phyloP scores from a whole-genome alignment of 306 rosid genomes.

The Sicyos baderoa region DNA sequence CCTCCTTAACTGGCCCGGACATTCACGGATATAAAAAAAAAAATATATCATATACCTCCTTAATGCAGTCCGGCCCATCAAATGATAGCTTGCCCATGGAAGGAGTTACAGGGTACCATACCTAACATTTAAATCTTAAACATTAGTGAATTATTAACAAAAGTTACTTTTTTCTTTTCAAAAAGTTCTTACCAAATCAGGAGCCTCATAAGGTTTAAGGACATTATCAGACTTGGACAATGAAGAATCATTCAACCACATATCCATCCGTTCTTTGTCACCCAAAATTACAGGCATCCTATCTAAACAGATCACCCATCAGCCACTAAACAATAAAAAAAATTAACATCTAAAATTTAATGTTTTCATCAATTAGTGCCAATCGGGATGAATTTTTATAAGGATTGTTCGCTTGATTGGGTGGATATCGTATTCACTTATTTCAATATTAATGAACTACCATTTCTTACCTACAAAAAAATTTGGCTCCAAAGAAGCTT shows the following conservation, averaged over 20 bases:
- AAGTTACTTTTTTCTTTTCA: not conserved
- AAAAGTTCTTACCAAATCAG: constrained; percentile 59
- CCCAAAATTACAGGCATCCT: constrained; percentile 92
- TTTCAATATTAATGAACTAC: not conserved
- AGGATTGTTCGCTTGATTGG: not conserved
- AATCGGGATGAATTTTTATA: not conserved
- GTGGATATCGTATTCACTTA: not conserved
- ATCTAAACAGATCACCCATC: constrained; percentile 34
- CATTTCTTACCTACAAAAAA: not conserved
- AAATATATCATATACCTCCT: constrained; percentile 71
- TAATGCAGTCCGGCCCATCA: constrained; percentile 77
- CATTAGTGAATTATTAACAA: not conserved
- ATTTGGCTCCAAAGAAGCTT: no score
- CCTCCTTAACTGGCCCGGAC: constrained; percentile 88
- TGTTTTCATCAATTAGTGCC: not conserved
- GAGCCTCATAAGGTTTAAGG: constrained; percentile 64
- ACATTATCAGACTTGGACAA: constrained; percentile 42
- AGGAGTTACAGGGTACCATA: constrained; percentile 77
- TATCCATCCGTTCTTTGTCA: constrained; percentile 55
- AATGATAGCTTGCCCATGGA: constrained; percentile 80
- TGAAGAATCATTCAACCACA: constrained; percentile 53
- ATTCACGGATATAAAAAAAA: no score
- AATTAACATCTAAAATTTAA: not conserved
- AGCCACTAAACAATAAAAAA: not conserved
- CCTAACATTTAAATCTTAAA: constrained; percentile 30